Evolutionary conservation across 1,139 yeast genomes (phyloP), one percentile per base, ranked within the genome.

Genomic region (Petasospora rhodanensis): DNA sequence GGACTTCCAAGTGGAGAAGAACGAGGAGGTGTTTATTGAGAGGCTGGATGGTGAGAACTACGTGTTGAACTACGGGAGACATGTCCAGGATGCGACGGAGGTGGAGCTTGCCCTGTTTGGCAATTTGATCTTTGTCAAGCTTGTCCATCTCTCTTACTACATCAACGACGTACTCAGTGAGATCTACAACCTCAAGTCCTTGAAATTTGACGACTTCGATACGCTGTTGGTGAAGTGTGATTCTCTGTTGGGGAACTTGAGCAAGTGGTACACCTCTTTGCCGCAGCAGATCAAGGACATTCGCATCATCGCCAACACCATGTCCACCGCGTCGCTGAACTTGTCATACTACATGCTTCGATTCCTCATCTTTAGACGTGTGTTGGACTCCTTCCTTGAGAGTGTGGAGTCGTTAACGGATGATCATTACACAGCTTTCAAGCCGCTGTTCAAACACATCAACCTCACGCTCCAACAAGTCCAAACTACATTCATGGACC

Each of bases 331-430:
- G 2, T 45, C 56, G 3, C 37, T 54, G 28, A 45, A 40, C 31
- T 33, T 54, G 17, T 40, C 45, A 4, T 52, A 46, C 28, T 51
- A 51, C 25, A 35, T 51, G 3, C 20, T 52, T 14, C 26, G 40
- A n/a, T 42, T 52, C 16, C 26, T 52, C 7, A 45, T 43, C 12
- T 51, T 48, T 29, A 45, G 54, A 43, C 39, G 57, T 31, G 25
- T 51, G 3, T 29, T 52, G 13, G 43, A 43, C 25, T 31, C 36
- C 7, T 47, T 46, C 26, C 42, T 49, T 15, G 56, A 52, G 20
- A n/a, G n/a, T n/a, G 28, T 27, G 13, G 43, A 29, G 5, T 14
- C 21, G 2, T 18, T 32, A 11, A 30, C 34, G 4, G 45, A 47
- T 14, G 45, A 43, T 4, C 34, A 34, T 7, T 35, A 35, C 20